Base-by-base conservation (phyloP, 1,139 yeast genomes). In the Pichia sp. region DNA sequence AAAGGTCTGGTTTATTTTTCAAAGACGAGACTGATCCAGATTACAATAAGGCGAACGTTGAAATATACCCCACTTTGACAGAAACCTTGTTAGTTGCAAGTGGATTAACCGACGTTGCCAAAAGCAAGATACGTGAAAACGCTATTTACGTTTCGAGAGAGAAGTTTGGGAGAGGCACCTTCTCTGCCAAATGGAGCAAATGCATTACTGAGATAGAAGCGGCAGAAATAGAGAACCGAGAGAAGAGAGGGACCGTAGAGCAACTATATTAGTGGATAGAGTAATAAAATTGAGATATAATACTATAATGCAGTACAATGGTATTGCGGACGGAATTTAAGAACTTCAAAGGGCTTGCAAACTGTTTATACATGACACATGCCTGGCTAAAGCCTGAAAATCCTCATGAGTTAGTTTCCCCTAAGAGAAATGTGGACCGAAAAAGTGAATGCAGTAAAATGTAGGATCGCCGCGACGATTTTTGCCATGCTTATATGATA, bases 131-230 rank as follows among this genome's bases (percentile, higher is more conserved):
- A 63, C 74, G 91, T 46, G 54, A 62, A n/a, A 71, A 80, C 44
- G 93, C 85, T 3, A 64, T 67, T 23, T 66, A 70, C 34, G 70
- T 79, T 54, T 83, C 84, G 4, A 65, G 75, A 41, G 74, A 75
- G 45, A 80, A 81, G 63, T 91, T 91, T 63, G 83, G 93, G 1
- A 87, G 86, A 62, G 71, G 69, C n/a, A 74, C 70, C 7, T 91
- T 91, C 63, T 77, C 75, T 31, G 61, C 61, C 5, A 70, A 73
- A 31, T 90, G 97, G 96, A 69, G 71, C 41, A 31, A 23, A 16
- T 37, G 43, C 30, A 40, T 51, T 7, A 16, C 7, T 21, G 62
- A 70, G 26, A 69, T 77, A 45, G 71, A 68, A 39, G 57, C 57
- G 13, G 62, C 76, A 54, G 83, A 82, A 57, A 60, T 58, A n/a